Base-by-base conservation (phyloP, 2,329 filamentous ascomycete species). In the Clonostachys solani region DNA sequence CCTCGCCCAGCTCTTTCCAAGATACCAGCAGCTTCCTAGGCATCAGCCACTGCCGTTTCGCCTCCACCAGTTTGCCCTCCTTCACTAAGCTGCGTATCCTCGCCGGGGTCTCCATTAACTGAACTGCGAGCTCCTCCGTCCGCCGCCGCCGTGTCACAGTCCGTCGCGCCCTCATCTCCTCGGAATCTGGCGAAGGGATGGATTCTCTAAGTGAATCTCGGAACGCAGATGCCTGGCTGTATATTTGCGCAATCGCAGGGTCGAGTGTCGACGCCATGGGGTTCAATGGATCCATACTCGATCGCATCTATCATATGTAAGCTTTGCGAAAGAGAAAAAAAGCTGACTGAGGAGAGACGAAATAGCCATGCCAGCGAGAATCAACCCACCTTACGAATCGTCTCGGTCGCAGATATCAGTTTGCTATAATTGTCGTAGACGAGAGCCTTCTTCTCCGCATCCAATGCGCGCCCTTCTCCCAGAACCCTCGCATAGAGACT, bases 401-500 rank as follows among this genome's bases (percentile, higher is more conserved):
- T 97, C 66, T 96, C 92, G 12, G 95, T 96, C 2, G 94, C 94
- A n/a, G 86, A 82, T 55, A 99, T 96, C 55, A 99, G 71, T 69
- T 97, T 97, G 56, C 87, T 94, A 67, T 97, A 99, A 63, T 99
- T 99, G 65, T 99, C 92, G 65, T 99, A 99, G 5, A 99, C 94
- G 51, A 99, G 71, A 2, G 92, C 92, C 70, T 99, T 99, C 66
- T 94, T 87, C 75, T 99, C 94, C 19, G 92, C 92, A 60, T 97
- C 94, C 16, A 99, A 75, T 3, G 89, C 92, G 36, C 91, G 74
- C 43, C 96, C 92, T 69, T 97, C 92, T 54, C 83, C 79, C 55
- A 92, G 68, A 10, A 92, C 74, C 18, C 81, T 77, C 42, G 86
- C 83, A 62, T 94, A 91, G 2, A 86, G 74, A 46, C 75, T 75